Evolutionary conservation across 2,329 filamentous ascomycete genomes (phyloP).

Genomic region (Aspergillus neotritici): DNA sequence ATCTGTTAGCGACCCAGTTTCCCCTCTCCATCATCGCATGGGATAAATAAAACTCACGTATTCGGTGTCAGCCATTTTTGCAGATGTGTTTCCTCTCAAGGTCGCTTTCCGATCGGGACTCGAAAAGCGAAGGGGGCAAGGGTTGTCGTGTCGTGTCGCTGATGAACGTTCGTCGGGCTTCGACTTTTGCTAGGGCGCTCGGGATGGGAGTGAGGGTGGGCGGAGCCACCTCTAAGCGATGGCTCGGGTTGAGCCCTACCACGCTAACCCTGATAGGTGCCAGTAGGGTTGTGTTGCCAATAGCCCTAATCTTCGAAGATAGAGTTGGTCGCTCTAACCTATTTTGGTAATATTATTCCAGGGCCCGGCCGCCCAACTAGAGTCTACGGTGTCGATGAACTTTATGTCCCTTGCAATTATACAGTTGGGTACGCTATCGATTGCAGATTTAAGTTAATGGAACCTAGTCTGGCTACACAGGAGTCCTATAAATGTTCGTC

Average conservation of each 20-base stretch:
- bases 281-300: conserved; percentile 6
- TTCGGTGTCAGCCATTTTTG: conserved; percentile 81
- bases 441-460: no score
- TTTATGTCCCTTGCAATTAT: no score
- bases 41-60: conserved; percentile 61
- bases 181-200: conserved; percentile 24
- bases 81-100: conserved; percentile 40
- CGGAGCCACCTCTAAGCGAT: conserved; percentile 41
- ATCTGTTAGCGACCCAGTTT: conserved; percentile 31
- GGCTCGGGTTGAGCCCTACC: conserved; percentile 38
- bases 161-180: conserved; percentile 25
- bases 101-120: conserved; percentile 42
- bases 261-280: conserved; percentile 23
- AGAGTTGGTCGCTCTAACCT: not conserved
- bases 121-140: conserved; percentile 42
- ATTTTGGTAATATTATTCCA: not conserved
- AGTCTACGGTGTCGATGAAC: not conserved
- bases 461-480: no score
- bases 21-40: not conserved
- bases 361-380: no score
- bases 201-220: conserved; percentile 31
- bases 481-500: no score
- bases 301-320: conserved; percentile 8
- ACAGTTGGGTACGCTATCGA: no score
- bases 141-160: conserved; percentile 37